These are phyloP conservation scores for Albizia julibrissin DNA, from an alignment of 306 rosid species.

Conservation along the genomic window DNA sequence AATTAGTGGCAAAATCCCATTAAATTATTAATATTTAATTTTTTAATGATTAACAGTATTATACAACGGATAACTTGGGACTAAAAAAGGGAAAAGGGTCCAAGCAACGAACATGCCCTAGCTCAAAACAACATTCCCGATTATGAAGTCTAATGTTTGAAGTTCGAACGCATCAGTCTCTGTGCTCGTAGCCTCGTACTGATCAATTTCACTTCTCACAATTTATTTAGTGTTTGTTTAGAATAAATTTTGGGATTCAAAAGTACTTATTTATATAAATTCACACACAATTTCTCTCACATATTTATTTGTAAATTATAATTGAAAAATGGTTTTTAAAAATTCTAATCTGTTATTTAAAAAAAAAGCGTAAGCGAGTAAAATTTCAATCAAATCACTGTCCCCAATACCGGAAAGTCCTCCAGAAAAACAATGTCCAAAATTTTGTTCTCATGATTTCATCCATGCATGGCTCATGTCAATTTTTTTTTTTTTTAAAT, in stretches of 20 bases:
- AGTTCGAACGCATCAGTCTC: neutral
- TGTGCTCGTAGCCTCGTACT: neutral
- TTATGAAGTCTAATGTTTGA: neutral
- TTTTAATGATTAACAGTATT: too few relatives aligned
- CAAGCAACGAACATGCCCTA: neutral
- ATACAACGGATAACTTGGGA: neutral
- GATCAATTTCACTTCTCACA: neutral
- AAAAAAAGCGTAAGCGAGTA: too few relatives aligned
- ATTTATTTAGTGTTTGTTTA: too few relatives aligned
- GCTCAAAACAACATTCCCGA: neutral
- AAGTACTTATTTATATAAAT: too few relatives aligned
- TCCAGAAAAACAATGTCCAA: neutral
- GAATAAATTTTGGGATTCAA: too few relatives aligned
- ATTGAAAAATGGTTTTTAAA: too few relatives aligned
- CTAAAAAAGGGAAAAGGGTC: too few relatives aligned
- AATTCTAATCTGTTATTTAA: too few relatives aligned
- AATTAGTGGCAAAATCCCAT: neutral
- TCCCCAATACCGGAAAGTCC: neutral
- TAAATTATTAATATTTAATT: too few relatives aligned
- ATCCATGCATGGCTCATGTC: neutral
- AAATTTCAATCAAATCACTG: neutral
- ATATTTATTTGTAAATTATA: too few relatives aligned
- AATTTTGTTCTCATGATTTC: neutral
- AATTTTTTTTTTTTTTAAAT: too few relatives aligned
- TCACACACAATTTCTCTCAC: accelerated